Evolutionary conservation across 306 rosid species (phyloP), one percentile per base, ranked within the genome.

Genomic region (Urtica urens): DNA sequence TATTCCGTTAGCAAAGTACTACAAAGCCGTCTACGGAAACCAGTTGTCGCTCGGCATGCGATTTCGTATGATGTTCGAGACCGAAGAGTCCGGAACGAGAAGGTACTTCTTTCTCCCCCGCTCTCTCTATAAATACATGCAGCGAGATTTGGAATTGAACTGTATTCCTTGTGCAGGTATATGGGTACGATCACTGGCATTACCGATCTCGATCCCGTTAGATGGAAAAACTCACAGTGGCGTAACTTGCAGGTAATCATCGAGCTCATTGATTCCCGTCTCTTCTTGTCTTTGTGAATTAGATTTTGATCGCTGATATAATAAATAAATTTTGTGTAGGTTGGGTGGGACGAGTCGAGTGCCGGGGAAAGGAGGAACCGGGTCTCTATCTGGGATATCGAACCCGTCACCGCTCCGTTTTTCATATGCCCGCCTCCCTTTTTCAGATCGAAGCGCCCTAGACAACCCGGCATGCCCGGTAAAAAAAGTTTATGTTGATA

Each of bases 161-260:
- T 40, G 29, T 35, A 18, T 57, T 66, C 44, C 41, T 59, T 57
- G 51, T 64, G 65, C 87, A 90, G 99, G 72, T 79, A 82, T 59
- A 90, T 90, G 99, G 99, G 99, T 41, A 90, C 99, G 42, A 76
- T 90, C 51, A 90, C 94, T 22, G 99, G 99, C 28, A 74, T 81
- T 62, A 77, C 72, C 61, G 99, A 90, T 67, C 79, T 90, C 51
- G 99, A 90, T 71, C 76, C 96, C 51, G 75, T 72, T 62, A 74
- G 94, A 69, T 90, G 99, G 99, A 90, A 85, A 70, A 83, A 64
- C 64, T 90, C 99, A 13, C 96, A 85, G 65, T 90, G 99, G 99
- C 93, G 94, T 34, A 90, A 79, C 73, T 72, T 90, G 73, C 99
- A 82, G 94, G 99, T 85, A 60, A n/a, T n/a, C n/a, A n/a, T n/a